Evolutionary conservation across 1,139 yeast species (phyloP).

Genomic region (Kodamaea fungicola): DNA sequence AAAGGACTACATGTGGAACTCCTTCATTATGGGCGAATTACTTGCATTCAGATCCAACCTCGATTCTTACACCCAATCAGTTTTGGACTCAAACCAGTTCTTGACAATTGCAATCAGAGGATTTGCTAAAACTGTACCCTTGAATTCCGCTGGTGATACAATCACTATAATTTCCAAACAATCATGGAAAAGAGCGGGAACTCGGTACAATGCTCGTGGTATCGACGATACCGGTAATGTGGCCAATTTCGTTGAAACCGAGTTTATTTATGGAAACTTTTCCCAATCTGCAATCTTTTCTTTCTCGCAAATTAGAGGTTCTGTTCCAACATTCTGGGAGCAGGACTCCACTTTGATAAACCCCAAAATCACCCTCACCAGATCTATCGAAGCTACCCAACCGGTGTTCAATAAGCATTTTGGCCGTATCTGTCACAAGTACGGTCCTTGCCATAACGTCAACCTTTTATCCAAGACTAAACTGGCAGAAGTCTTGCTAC

Average conservation of each 20-base stretch:
- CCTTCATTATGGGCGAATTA: conserved; percentile 83
- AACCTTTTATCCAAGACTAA: conserved; percentile 75
- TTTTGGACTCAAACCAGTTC: conserved; percentile 73
- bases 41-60: conserved; percentile 69
- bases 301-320: conserved; percentile 86
- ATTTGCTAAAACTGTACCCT: conserved; percentile 74
- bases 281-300: conserved; percentile 54
- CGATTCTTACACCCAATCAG: conserved; percentile 52
- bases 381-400: conserved; percentile 89
- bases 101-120: conserved; percentile 92
- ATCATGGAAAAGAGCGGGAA: conserved; percentile 95
- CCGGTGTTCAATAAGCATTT: conserved; percentile 87
- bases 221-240: conserved; percentile 94
- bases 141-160: conserved; percentile 53
- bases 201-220: conserved; percentile 90
- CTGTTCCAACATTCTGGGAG: conserved; percentile 97
- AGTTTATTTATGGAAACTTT: conserved; percentile 50
- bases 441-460: conserved; percentile 84
- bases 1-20: conserved; percentile 95
- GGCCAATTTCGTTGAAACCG: conserved; percentile 96
- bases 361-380: conserved; percentile 81
- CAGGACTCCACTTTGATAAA: conserved; percentile 84
- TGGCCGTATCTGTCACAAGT: conserved; percentile 60
- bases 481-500: conserved; percentile 70
- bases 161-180: conserved; percentile 86